phyloP scores from a whole-genome alignment of 73 alveolate genomes.

The Paramecium tetraurelia region DNA sequence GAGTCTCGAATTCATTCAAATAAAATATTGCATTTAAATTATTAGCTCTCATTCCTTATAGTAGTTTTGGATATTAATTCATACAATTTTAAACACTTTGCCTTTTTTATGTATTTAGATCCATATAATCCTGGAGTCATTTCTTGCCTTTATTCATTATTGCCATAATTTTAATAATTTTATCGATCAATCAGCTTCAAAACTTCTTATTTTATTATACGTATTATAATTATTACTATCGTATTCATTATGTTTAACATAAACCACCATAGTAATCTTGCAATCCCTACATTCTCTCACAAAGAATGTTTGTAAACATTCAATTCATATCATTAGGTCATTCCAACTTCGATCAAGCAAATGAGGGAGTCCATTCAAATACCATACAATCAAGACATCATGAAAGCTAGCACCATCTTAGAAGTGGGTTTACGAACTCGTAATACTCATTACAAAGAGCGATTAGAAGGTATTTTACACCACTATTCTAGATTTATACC shows the following conservation, averaged over 20 bases:
- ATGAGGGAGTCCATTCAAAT: background rate
- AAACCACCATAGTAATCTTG: background rate
- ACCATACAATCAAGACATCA: background rate
- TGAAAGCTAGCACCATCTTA: background rate
- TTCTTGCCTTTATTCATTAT: background rate
- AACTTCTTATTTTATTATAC: background rate
- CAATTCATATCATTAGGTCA: background rate
- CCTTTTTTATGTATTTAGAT: background rate
- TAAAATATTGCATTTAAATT: background rate
- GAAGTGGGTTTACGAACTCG: background rate
- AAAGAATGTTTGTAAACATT: background rate
- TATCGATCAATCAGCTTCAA: background rate
- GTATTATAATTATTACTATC: constrained; percentile 20
- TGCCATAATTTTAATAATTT: background rate
- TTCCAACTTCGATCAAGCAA: background rate
- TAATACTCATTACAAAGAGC: background rate
- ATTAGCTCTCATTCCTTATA: background rate
- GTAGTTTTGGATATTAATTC: background rate
- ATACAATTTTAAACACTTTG: background rate
- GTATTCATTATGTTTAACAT: background rate
- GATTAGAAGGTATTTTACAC: background rate
- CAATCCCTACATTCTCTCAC: background rate
- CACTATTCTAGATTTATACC: background rate
- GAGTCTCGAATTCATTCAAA: background rate
- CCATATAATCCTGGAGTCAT: background rate